Evolutionary conservation across 2,329 filamentous ascomycete genomes (phyloP).

Genomic region (Sporothrix euskadiensis): DNA sequence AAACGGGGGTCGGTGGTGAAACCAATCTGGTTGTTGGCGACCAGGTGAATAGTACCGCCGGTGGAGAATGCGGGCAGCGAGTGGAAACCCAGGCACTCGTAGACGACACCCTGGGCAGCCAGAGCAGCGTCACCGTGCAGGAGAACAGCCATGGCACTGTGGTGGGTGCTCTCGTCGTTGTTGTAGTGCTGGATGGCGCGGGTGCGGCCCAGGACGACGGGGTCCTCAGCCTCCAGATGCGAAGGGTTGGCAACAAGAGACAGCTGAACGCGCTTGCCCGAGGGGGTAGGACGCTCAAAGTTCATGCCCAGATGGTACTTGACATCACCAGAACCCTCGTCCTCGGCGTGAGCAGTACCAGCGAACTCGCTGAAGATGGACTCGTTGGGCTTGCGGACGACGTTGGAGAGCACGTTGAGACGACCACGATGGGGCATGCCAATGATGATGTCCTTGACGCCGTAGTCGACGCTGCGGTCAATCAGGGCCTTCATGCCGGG

Average conservation of each 20-base stretch:
- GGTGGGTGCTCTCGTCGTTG: constrained; percentile 86
- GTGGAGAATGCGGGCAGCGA: constrained; percentile 94
- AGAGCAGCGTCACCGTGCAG: constrained; percentile 98
- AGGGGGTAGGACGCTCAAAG: constrained; percentile 97
- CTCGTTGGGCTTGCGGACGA: constrained; percentile 98
- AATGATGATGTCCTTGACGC: constrained; percentile 98
- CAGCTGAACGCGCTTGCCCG: constrained; percentile 98
- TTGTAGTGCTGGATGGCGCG: constrained; percentile 99
- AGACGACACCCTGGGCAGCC: constrained; percentile 93
- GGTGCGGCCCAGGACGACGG: constrained; percentile 95
- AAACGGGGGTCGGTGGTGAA: constrained; percentile 99
- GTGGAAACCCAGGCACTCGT: constrained; percentile 98
- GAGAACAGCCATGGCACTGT: constrained; percentile 90
- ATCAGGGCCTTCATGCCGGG: constrained; percentile 99
- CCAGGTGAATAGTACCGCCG: constrained; percentile 92
- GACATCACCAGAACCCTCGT: constrained; percentile 97
- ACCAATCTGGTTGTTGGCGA: constrained; percentile 99
- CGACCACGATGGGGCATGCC: constrained; percentile 99
- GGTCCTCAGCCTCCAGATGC: constrained; percentile 96
- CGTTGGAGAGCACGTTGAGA: constrained; percentile 96
- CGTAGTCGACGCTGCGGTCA: constrained; percentile 96
- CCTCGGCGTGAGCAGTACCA: constrained; percentile 79
- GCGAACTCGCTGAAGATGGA: constrained; percentile 99
- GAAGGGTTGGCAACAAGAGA: constrained; percentile 98
- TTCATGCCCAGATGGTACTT: constrained; percentile 99